Evolutionary conservation across 495 filamentous ascomycete species (phyloP), one percentile per base, ranked within the genome.

Genomic region (Hyaloscypha bicolor): DNA sequence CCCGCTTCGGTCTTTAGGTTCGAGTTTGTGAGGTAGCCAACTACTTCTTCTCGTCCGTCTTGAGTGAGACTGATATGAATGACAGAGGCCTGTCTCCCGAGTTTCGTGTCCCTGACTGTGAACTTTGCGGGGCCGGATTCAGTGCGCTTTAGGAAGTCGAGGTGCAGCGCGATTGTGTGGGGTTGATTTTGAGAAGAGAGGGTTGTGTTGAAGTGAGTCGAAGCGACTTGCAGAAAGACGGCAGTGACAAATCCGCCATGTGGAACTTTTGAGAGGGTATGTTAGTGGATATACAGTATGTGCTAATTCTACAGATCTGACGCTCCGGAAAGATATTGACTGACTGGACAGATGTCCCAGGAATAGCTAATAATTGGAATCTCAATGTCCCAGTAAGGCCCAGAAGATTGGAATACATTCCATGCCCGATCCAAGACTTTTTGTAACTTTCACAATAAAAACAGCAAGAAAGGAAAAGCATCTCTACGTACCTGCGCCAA

Each of bases 161-260:
- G 86, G 69, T 93, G 90, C n/a, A 91, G 72, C 69, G 89, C 72
- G 67, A 91, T 75, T 68, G 87, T 75, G 79, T 90, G 80, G 32
- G 86, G 81, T 78, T 90, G 88, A 70, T 86, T 82, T 57, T 85
- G 85, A 0, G 77, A 76, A 39, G 82, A 72, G 62, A 92, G 87
- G 11, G 88, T 86, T 32, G 86, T 88, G 52, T 72, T 73, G 78
- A 91, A 92, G 76, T 94, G 90, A 16, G 77, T 80, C 3, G 76
- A 74, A 9, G 87, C 86, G 25, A 90, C 84, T 19, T 79, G 76
- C 70, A 92, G 83, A 66, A 96, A 75, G 35, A 21, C 75, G 5
- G 88, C 80, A 22, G 88, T 88, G 12, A 90, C 87, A 72, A 90
- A 94, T 56, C 93, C 93, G 65, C 92, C 93, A 72, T 97, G 91